These are phyloP conservation scores for Phytopythium kandeliae DNA, from an alignment of 352 stramenopile genomes.

Conservation along the genomic window DNA sequence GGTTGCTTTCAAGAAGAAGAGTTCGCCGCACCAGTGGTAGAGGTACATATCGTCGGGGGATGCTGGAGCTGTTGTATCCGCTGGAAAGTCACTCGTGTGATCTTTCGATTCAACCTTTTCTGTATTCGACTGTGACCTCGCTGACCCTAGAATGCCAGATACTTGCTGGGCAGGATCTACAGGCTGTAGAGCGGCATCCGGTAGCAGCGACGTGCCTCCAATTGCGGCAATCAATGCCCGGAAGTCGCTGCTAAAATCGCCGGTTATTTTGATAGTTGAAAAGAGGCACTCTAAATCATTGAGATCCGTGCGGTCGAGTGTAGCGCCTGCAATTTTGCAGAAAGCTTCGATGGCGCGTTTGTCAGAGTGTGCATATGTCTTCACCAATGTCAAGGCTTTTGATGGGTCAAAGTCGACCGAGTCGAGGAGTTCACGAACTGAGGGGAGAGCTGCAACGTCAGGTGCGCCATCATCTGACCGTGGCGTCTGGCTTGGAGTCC, in stretches of 20 bases:
- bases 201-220: constrained; percentile 28
- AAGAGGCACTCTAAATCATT: constrained; percentile 23
- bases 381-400: constrained; percentile 21
- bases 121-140: neutral
- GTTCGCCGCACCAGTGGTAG: constrained; percentile 55
- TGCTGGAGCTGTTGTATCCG: neutral
- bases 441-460: constrained; percentile 11
- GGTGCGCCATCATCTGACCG: constrained; percentile 7
- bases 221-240: constrained; percentile 18
- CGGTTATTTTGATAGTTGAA: constrained; percentile 35
- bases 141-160: neutral
- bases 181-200: constrained; percentile 8
- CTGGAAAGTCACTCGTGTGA: neutral
- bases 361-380: constrained; percentile 17
- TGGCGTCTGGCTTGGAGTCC: neutral
- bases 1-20: constrained; percentile 51
- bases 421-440: constrained; percentile 30
- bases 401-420: constrained; percentile 22
- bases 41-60: constrained; percentile 41
- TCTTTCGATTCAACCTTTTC: neutral
- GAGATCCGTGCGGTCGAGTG: constrained; percentile 10
- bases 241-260: constrained; percentile 31
- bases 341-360: constrained; percentile 20
- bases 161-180: neutral
- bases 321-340: constrained; percentile 25